phyloP scores from a whole-genome alignment of 2,329 filamentous ascomycete species.

The Graphiopsis chlorocephala region DNA sequence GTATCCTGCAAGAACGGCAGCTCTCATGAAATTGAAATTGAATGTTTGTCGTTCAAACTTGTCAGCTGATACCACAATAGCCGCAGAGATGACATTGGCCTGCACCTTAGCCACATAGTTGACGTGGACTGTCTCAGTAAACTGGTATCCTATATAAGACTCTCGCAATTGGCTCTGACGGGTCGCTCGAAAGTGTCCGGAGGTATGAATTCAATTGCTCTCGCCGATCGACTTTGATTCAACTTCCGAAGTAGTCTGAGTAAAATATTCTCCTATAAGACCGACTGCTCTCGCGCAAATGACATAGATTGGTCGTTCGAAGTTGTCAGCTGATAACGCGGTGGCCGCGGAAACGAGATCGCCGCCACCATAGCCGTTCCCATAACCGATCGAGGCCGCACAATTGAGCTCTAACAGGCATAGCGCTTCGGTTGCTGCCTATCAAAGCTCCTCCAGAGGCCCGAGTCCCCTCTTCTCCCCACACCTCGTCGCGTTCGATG shows the following conservation, averaged over 20 bases:
- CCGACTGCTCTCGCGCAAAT: background rate
- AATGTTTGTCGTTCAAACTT: slow-evolving; percentile 4
- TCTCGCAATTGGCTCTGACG: background rate
- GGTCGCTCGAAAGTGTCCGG: background rate
- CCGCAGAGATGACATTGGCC: background rate
- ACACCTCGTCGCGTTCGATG: slow-evolving; percentile 11
- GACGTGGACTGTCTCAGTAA: background rate
- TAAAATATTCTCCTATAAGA: background rate
- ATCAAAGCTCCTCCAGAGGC: background rate
- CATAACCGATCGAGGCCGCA: slow-evolving; percentile 8
- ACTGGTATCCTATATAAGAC: background rate
- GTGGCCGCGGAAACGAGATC: background rate
- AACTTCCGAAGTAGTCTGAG: background rate
- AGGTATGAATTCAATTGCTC: background rate
- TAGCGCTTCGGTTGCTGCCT: slow-evolving; percentile 4
- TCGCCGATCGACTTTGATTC: background rate
- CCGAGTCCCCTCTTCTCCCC: slow-evolving; percentile 6
- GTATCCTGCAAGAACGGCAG: background rate
- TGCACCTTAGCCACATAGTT: background rate
- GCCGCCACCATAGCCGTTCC: background rate
- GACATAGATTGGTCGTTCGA: background rate
- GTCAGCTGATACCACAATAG: slow-evolving; percentile 1
- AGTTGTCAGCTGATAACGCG: slow-evolving; percentile 1
- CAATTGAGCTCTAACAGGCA: background rate
- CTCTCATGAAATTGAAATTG: background rate